These are phyloP conservation scores for Silene vulgaris DNA, from an alignment of 179 eudicot species.

Conservation along the genomic window DNA sequence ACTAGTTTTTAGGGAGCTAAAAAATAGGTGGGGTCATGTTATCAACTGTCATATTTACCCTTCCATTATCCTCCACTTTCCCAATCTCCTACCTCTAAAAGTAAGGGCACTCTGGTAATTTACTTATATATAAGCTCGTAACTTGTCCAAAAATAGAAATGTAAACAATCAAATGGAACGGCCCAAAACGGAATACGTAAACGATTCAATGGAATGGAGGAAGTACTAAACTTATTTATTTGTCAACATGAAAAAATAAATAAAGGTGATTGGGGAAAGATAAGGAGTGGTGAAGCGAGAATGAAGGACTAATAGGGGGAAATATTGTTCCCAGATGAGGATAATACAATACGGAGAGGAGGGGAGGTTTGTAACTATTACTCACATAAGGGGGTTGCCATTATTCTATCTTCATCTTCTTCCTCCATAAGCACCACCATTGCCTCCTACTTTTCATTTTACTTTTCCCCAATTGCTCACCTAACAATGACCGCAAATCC, in stretches of 20 bases:
- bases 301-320: background rate
- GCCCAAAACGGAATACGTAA: no score
- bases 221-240: no score
- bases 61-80: no score
- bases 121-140: no score
- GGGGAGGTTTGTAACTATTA: background rate
- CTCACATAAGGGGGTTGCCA: background rate
- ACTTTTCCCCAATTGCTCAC: background rate
- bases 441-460: background rate
- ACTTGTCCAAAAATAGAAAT: no score
- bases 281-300: background rate
- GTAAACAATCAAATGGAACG: no score
- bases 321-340: background rate
- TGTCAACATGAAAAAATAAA: background rate
- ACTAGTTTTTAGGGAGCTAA: no score
- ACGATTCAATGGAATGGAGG: no score
- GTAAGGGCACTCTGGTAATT: no score
- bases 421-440: background rate
- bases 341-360: background rate
- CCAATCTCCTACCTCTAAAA: no score
- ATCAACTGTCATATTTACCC: no score
- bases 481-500: background rate
- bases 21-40: no score
- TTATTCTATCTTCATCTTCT: background rate
- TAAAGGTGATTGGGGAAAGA: background rate